Percentiles rank a stretch among this genome's conserved stretches.
Conservation (phyloP, 768 basidiomycete genomes). For the Calocera cornea region DNA sequence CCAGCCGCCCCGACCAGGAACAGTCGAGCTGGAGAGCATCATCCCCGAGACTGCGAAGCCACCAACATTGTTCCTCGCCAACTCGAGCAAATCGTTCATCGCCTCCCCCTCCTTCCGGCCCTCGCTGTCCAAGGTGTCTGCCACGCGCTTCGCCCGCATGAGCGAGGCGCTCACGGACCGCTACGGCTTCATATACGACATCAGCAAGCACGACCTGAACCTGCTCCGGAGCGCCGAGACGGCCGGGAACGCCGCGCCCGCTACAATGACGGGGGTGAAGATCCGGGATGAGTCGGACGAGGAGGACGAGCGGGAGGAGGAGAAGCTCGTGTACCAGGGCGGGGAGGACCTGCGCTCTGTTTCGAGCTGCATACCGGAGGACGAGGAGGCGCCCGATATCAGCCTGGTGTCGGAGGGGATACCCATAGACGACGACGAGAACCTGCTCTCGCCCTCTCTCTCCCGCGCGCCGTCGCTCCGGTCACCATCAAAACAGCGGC, state of each 20-base stretch:
- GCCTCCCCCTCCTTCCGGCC: slow-evolving; percentile 61
- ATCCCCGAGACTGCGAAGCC: slow-evolving; percentile 69
- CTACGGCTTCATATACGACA: slow-evolving; percentile 83
- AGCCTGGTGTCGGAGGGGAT: not conserved
- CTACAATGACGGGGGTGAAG: slow-evolving; percentile 75
- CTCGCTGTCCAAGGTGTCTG: slow-evolving; percentile 43
- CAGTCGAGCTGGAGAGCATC: slow-evolving; percentile 45
- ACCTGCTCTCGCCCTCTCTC: not conserved
- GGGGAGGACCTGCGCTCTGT: slow-evolving; percentile 8
- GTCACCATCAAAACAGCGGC: not conserved
- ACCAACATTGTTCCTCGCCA: slow-evolving; percentile 70
- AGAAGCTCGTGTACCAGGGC: slow-evolving; percentile 7
- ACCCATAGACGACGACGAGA: not conserved
- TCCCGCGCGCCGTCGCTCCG: not conserved
- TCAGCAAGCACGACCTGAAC: slow-evolving; percentile 66
- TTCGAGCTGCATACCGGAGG: not conserved
- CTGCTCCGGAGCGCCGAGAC: slow-evolving; percentile 59
- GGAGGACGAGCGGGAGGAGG: slow-evolving; percentile 36
- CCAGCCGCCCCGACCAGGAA: slow-evolving; percentile 16
- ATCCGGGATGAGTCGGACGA: slow-evolving; percentile 59
- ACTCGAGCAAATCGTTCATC: slow-evolving; percentile 54
- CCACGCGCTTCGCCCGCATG: slow-evolving; percentile 8
- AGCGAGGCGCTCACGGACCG: slow-evolving; percentile 50
- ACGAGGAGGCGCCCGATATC: not conserved
- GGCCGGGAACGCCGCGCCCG: slow-evolving; percentile 63